These are phyloP conservation scores for Arachis hypogaea DNA, from an alignment of 306 rosid genomes.

Conservation along the genomic window DNA sequence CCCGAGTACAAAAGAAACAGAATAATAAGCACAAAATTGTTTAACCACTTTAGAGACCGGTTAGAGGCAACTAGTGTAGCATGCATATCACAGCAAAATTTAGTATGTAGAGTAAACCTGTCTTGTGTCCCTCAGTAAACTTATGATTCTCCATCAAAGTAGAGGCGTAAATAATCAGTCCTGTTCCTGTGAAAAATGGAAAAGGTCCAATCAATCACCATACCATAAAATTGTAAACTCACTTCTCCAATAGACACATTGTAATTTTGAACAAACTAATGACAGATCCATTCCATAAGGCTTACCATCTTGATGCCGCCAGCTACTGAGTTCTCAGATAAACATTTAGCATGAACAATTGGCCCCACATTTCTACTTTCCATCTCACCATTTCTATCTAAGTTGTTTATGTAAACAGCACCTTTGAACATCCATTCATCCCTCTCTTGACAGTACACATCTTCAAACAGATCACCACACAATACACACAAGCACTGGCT, in stretches of 20 bases:
- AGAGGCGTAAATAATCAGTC: slow-evolving; percentile 37
- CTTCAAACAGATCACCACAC: slow-evolving; percentile 92
- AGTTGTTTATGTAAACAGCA: slow-evolving; percentile 56
- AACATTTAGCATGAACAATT: slow-evolving; percentile 77
- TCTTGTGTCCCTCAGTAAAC: slow-evolving; percentile 32
- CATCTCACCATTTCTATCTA: slow-evolving; percentile 46
- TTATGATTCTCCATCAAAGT: slow-evolving; percentile 37
- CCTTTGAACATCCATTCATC: slow-evolving; percentile 93
- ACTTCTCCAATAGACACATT: slow-evolving; percentile 19
- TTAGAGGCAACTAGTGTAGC: slow-evolving; percentile 48
- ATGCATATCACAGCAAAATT: slow-evolving; percentile 44
- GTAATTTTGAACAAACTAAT: slow-evolving; percentile 8
- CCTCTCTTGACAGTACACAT: slow-evolving; percentile 70
- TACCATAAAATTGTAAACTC: slow-evolving; percentile 1
- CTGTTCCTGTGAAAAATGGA: slow-evolving; percentile 56
- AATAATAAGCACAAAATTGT: slow-evolving; percentile 37
- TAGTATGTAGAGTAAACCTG: slow-evolving; percentile 51
- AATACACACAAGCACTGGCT: slow-evolving; percentile 75
- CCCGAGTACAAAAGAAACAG: slow-evolving; percentile 32
- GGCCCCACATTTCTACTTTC: slow-evolving; percentile 58
- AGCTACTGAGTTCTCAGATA: slow-evolving; percentile 58
- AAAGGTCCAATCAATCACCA: slow-evolving; percentile 38
- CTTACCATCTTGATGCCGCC: slow-evolving; percentile 57
- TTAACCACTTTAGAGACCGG: slow-evolving; percentile 44
- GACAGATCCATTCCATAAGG: slow-evolving; percentile 22